Percentiles rank a stretch among this genome's conserved stretches.
These are phyloP conservation scores for Lentinula lateritia DNA, from an alignment of 768 basidiomycete genomes.

Conservation along the genomic window DNA sequence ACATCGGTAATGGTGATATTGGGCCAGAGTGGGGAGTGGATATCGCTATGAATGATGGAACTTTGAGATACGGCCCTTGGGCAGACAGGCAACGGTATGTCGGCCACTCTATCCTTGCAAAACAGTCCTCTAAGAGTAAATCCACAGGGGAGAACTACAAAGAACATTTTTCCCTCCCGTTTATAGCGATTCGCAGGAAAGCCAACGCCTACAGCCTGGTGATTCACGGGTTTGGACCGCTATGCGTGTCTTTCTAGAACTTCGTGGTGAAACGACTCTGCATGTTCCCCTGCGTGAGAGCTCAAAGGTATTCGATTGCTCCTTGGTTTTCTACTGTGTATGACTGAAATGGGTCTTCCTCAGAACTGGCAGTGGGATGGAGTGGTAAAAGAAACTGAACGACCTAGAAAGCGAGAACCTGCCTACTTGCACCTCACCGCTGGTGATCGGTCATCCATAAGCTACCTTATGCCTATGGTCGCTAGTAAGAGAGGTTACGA, in stretches of 20 bases:
- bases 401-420: constrained; percentile 54
- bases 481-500: constrained; percentile 71
- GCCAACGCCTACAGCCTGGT: constrained; percentile 59
- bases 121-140: neutral
- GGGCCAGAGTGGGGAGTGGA: constrained; percentile 95
- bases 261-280: constrained; percentile 71
- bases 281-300: constrained; percentile 88
- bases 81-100: constrained; percentile 84
- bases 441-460: constrained; percentile 81
- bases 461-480: constrained; percentile 80
- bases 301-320: constrained; percentile 58
- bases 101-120: neutral
- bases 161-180: constrained; percentile 77
- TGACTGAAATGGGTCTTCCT: constrained; percentile 1
- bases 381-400: constrained; percentile 35
- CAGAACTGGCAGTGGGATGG: constrained; percentile 96
- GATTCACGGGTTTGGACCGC: constrained; percentile 81
- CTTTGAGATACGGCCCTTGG: constrained; percentile 90
- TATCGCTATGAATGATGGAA: constrained; percentile 69
- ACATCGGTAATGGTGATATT: constrained; percentile 82
- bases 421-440: constrained; percentile 70
- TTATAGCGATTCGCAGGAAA: constrained; percentile 58
- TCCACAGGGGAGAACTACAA: constrained; percentile 65
- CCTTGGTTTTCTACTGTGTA: neutral
- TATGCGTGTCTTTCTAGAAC: constrained; percentile 75